A percentile compares a stretch with the other conserved stretches of the same genome.
phyloP scores from a whole-genome alignment of 768 basidiomycete species.

The Psilocybe cubensis region DNA sequence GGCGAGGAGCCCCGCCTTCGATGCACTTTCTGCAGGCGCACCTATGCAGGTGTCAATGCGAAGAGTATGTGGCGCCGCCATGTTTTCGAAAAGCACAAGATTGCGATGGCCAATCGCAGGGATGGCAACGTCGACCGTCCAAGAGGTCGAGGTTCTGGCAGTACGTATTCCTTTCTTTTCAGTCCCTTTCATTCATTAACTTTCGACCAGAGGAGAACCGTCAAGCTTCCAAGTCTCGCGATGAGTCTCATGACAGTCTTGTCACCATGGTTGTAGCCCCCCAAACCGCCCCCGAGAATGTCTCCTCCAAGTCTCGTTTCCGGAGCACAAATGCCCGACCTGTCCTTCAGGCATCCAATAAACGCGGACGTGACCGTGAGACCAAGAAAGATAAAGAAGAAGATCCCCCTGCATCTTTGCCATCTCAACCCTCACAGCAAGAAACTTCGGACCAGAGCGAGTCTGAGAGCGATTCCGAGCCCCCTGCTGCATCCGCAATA shows the following conservation, averaged over 20 bases:
- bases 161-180: constrained; percentile 43
- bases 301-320: constrained; percentile 48
- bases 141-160: constrained; percentile 65
- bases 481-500: constrained; percentile 28
- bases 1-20: constrained; percentile 80
- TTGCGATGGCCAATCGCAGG: constrained; percentile 86
- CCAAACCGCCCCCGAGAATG: constrained; percentile 35
- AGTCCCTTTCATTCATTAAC: constrained; percentile 11
- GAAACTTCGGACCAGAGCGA: constrained; percentile 22
- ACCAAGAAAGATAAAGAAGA: constrained; percentile 18
- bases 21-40: constrained; percentile 84
- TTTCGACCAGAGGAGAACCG: constrained; percentile 60
- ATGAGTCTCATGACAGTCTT: constrained; percentile 45
- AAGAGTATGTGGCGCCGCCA: constrained; percentile 93
- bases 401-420: constrained; percentile 17
- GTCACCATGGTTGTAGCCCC: constrained; percentile 44
- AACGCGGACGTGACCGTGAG: constrained; percentile 23
- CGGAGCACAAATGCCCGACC: constrained; percentile 43
- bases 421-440: constrained; percentile 24
- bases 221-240: constrained; percentile 32
- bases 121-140: constrained; percentile 63
- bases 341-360: constrained; percentile 14
- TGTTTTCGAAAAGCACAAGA: constrained; percentile 89
- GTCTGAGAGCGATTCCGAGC: constrained; percentile 21
- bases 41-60: constrained; percentile 85